Evolutionary conservation across 2,329 filamentous ascomycete species (phyloP), one percentile per base, ranked within the genome.

Genomic region (Diaporthe sp.): DNA sequence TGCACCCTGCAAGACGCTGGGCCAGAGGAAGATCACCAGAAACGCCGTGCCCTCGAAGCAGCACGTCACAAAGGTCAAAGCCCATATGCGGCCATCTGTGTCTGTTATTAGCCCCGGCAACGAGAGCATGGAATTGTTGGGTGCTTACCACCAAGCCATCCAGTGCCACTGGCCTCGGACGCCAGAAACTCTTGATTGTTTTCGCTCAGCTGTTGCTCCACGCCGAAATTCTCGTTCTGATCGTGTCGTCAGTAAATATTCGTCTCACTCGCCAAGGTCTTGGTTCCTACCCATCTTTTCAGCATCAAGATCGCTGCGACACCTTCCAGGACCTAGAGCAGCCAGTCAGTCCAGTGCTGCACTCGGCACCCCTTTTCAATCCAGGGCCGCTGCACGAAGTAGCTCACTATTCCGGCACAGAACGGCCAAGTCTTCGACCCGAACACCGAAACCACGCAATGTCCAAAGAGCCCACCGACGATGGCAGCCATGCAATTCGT

Each of bases 401-500:
- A 28, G 55, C 80, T 77, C 74, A 83, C 81, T 55, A 86, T 81
- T 0, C 86, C 85, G 5, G 84, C 83, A 79, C 90, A 82, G 83
- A 90, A 88, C 0, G 88, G 89, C 46, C 86, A 84, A 51, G 85
- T 85, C 77, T 87, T 88, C 2, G 88, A 89, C 31, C 85, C 85
- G 3, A 86, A 82, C 15, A 81, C 78, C 31, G 82, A 80, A 4
- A 90, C 88, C 37, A 90, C 81, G 78, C 84, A 86, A 76, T 90
- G 86, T 4, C 87, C 86, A 42, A 87, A 79, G 0, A 90, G 83
- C 2, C 89, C 89, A 0, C 88, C 85, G 7, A 85, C 74, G 68
- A 91, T 89, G 0, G 89, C 89, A 67, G 88, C 87, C 31, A 89
- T 84, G 46, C 88, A 88, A 79, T 90, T 91, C 28, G 86, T 77